These are phyloP conservation scores for Starmerella ratchasimensis DNA, from an alignment of 805 yeast genomes.

Conservation along the genomic window DNA sequence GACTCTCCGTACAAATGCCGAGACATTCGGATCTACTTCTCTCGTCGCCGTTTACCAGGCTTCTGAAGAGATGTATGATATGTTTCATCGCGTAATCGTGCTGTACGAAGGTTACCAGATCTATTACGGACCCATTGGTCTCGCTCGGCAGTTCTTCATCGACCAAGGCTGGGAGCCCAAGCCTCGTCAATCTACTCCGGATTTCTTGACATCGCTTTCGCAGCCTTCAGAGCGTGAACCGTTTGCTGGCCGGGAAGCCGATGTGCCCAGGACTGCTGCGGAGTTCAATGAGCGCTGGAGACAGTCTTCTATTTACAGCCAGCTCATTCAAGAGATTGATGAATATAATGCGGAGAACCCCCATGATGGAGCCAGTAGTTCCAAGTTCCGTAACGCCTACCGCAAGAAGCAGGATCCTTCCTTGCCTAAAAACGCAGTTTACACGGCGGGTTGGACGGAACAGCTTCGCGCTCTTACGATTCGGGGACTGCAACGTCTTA, in stretches of 20 bases:
- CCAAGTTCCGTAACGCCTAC: conserved; percentile 29
- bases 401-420: conserved; percentile 30
- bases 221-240: conserved; percentile 48
- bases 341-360: conserved; percentile 27
- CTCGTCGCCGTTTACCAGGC: conserved; percentile 61
- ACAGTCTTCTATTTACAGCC: conserved; percentile 34
- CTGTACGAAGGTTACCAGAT: conserved; percentile 49
- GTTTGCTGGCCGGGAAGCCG: conserved; percentile 35
- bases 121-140: conserved; percentile 44
- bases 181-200: conserved; percentile 55
- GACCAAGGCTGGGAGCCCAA: conserved; percentile 55
- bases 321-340: conserved; percentile 35
- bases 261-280: conserved; percentile 46
- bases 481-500: conserved; percentile 43
- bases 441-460: conserved; percentile 32
- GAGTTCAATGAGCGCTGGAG: conserved; percentile 52
- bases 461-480: conserved; percentile 38
- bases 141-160: conserved; percentile 45
- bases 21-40: conserved; percentile 39
- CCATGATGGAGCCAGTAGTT: conserved; percentile 25
- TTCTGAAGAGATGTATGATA: conserved; percentile 48
- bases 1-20: conserved; percentile 51
- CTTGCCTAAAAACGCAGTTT: conserved; percentile 31
- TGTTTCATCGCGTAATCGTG: conserved; percentile 50
- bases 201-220: conserved; percentile 55